These are phyloP conservation scores for Elsinoe fawcettii DNA, from an alignment of 2,329 filamentous ascomycete genomes.

Conservation along the genomic window DNA sequence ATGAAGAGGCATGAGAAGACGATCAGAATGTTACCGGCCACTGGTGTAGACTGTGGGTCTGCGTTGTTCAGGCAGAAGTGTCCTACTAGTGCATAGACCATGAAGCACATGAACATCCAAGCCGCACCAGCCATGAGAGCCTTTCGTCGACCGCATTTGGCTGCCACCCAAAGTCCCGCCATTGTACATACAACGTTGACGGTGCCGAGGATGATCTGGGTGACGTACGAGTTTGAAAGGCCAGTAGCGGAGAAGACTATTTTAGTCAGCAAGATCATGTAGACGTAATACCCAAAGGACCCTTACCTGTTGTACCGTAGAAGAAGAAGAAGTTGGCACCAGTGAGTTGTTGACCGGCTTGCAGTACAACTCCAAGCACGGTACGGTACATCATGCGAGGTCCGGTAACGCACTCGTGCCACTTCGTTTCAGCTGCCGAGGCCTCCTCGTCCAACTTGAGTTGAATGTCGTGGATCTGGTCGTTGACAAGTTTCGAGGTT, in stretches of 20 bases:
- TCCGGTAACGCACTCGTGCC: conserved; percentile 26
- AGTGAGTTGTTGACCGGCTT: conserved; percentile 29
- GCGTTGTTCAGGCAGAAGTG: conserved; percentile 23
- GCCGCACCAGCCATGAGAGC: conserved; percentile 40
- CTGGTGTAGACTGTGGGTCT: conserved; percentile 21
- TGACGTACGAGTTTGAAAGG: conserved; percentile 36
- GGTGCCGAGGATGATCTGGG: conserved; percentile 40
- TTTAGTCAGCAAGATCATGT: neutral
- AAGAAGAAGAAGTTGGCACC: conserved; percentile 30
- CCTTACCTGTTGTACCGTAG: conserved; percentile 17
- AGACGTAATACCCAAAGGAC: neutral
- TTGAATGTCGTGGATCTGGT: conserved; percentile 26
- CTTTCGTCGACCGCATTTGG: conserved; percentile 42
- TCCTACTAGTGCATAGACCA: conserved; percentile 44
- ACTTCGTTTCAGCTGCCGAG: conserved; percentile 22
- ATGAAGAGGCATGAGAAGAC: conserved; percentile 33
- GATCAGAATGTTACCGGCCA: conserved; percentile 28
- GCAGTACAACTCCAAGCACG: conserved; percentile 27
- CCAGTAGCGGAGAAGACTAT: conserved; percentile 44
- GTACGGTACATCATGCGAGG: conserved; percentile 27
- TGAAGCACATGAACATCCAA: conserved; percentile 48
- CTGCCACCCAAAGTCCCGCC: conserved; percentile 41
- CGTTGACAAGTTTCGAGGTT: conserved; percentile 23
- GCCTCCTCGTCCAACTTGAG: conserved; percentile 28
- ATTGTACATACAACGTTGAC: conserved; percentile 44